These are phyloP conservation scores for Chlorella sp. DNA, from an alignment of 139 green algal genomes.

Conservation along the genomic window DNA sequence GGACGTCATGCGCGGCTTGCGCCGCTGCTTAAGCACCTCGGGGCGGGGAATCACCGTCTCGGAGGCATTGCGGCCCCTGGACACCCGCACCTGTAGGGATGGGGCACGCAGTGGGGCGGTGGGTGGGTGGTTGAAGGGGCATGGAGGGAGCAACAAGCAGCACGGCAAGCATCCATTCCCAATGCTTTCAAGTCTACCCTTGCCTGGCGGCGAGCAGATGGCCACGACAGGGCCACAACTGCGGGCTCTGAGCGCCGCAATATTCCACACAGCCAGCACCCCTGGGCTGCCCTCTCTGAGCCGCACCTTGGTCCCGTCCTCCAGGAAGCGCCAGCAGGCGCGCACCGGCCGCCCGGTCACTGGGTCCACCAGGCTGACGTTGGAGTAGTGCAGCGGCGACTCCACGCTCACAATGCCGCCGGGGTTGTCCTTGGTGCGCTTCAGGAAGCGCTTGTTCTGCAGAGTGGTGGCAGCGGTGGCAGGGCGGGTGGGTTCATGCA, in stretches of 20 bases:
- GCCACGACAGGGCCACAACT: too few species aligned
- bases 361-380: constrained; percentile 81
- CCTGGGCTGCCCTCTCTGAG: constrained; percentile 54
- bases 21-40: constrained; percentile 55
- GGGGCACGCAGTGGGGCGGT: not conserved
- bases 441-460: constrained; percentile 74
- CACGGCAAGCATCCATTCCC: too few species aligned
- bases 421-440: constrained; percentile 57
- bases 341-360: constrained; percentile 66
- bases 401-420: constrained; percentile 74
- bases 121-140: not conserved
- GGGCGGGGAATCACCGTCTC: constrained; percentile 66
- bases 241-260: too few species aligned
- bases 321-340: constrained; percentile 58
- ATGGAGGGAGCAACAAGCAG: not conserved
- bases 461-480: not conserved
- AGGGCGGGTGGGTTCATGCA: not conserved
- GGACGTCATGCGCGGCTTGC: constrained; percentile 30
- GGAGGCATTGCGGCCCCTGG: constrained; percentile 57
- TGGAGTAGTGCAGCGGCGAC: constrained; percentile 79
- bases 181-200: too few species aligned
- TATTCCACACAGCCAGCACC: too few species aligned
- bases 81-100: constrained; percentile 51
- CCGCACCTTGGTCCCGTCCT: constrained; percentile 64
- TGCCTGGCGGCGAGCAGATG: too few species aligned